phyloP scores from a whole-genome alignment of 305 asterid genomes.

The Ruellia speciosa region DNA sequence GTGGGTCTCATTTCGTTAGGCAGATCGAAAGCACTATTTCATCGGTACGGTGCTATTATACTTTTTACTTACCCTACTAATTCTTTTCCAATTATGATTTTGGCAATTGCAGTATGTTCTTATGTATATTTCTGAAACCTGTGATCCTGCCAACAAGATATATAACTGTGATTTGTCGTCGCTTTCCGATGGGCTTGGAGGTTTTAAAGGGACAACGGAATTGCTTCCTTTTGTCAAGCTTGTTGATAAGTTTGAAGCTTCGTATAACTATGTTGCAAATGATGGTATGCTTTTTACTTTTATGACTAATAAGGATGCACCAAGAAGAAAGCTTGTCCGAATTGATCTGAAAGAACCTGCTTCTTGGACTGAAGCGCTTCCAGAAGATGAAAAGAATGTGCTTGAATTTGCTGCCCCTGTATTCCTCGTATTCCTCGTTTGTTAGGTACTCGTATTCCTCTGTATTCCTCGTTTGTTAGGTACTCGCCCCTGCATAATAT shows the following conservation, averaged over 20 bases:
- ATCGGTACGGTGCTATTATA: not conserved
- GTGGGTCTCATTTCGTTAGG: too few species aligned
- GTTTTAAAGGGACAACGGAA: slow-evolving; percentile 43
- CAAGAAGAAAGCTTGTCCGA: slow-evolving; percentile 71
- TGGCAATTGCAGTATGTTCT: slow-evolving; percentile 69
- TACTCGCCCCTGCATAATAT: slow-evolving; percentile 94
- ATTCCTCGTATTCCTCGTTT: too few species aligned
- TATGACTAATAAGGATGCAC: slow-evolving; percentile 82
- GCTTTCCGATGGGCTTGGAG: slow-evolving; percentile 62
- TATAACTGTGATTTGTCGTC: slow-evolving; percentile 66
- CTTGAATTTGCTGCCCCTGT: slow-evolving; percentile 76
- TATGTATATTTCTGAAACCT: slow-evolving; percentile 45
- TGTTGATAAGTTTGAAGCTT: slow-evolving; percentile 74
- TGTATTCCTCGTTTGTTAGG: slow-evolving; percentile 24
- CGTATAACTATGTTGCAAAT: slow-evolving; percentile 60
- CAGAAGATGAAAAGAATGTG: slow-evolving; percentile 65
- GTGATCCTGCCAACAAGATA: slow-evolving; percentile 87
- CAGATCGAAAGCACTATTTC: too few species aligned
- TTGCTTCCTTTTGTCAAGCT: slow-evolving; percentile 82
- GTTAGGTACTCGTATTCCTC: slow-evolving; percentile 60
- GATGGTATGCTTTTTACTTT: slow-evolving; percentile 73
- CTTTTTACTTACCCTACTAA: slow-evolving; percentile 11
- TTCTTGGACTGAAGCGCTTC: slow-evolving; percentile 65
- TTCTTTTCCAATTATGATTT: slow-evolving; percentile 3
- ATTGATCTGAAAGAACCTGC: slow-evolving; percentile 62